These are phyloP conservation scores for Ilex asprella DNA, from an alignment of 257 asterid genomes.

Conservation along the genomic window DNA sequence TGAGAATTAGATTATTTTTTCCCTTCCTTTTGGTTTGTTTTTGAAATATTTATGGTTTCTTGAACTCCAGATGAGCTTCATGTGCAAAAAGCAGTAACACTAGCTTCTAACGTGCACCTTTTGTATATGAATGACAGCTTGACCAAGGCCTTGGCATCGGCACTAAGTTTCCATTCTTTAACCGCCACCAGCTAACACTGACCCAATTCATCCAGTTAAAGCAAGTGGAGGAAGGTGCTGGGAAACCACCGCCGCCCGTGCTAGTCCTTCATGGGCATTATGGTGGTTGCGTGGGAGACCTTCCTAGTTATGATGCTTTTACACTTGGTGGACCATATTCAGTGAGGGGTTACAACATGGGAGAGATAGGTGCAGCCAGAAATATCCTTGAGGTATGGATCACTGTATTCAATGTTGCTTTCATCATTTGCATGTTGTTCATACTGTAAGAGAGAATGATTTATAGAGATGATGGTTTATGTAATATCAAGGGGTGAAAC, in stretches of 20 bases:
- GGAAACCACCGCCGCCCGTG: constrained; percentile 88
- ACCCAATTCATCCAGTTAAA: constrained; percentile 71
- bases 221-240: constrained; percentile 92
- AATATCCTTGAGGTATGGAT: constrained; percentile 69
- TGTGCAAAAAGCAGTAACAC: too few relatives aligned
- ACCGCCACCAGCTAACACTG: constrained; percentile 82
- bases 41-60: too few relatives aligned
- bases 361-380: constrained; percentile 97
- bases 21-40: too few relatives aligned
- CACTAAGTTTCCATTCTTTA: constrained; percentile 74
- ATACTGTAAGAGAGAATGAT: too few relatives aligned
- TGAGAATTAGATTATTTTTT: too few relatives aligned
- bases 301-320: constrained; percentile 94
- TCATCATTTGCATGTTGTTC: too few relatives aligned
- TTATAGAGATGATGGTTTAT: too few relatives aligned
- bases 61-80: too few relatives aligned
- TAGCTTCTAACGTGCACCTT: too few relatives aligned
- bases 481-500: too few relatives aligned
- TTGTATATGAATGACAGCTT: constrained; percentile 39
- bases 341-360: constrained; percentile 94
- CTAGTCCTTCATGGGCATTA: constrained; percentile 91
- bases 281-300: constrained; percentile 98
- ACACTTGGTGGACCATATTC: constrained; percentile 98
- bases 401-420: background rate
- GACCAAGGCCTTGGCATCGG: constrained; percentile 97